These are phyloP conservation scores for Metrosideros polymorpha DNA, from an alignment of 441 rosid species.

Conservation along the genomic window DNA sequence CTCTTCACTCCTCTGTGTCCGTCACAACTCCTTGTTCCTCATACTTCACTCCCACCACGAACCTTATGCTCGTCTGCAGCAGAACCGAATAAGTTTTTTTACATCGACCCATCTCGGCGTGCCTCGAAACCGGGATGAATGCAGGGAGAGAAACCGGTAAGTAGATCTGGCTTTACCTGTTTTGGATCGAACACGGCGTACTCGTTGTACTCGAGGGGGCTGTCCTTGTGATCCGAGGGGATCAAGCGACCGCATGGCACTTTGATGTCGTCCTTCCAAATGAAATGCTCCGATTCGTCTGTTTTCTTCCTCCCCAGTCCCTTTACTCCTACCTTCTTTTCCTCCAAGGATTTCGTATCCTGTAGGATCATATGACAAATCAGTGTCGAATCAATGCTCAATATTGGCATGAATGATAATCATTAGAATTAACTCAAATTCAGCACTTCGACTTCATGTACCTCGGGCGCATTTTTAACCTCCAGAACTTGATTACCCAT, in stretches of 20 bases:
- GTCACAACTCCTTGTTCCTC: constrained; percentile 38
- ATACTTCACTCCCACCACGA: constrained; percentile 63
- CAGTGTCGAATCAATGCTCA: background rate
- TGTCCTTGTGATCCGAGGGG: constrained; percentile 48
- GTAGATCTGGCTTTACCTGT: constrained; percentile 25
- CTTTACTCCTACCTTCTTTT: constrained; percentile 50
- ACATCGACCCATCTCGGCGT: no score
- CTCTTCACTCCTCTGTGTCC: constrained; percentile 20
- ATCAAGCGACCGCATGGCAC: constrained; percentile 69
- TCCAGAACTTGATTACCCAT: constrained; percentile 42
- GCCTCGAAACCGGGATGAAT: background rate
- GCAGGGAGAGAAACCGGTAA: no score
- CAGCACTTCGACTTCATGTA: background rate
- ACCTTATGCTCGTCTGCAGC: constrained; percentile 54
- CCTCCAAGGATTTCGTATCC: constrained; percentile 49
- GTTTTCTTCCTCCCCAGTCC: constrained; percentile 70
- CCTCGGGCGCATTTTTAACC: constrained; percentile 44
- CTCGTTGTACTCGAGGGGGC: constrained; percentile 67
- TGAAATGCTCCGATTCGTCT: constrained; percentile 55
- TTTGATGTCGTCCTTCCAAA: constrained; percentile 54
- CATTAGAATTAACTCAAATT: background rate
- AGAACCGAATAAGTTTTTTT: no score
- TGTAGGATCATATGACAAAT: background rate
- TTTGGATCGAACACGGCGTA: constrained; percentile 75
- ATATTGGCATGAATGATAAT: background rate